phyloP scores from a whole-genome alignment of 179 eudicot genomes.

The Vitellaria paradoxa region DNA sequence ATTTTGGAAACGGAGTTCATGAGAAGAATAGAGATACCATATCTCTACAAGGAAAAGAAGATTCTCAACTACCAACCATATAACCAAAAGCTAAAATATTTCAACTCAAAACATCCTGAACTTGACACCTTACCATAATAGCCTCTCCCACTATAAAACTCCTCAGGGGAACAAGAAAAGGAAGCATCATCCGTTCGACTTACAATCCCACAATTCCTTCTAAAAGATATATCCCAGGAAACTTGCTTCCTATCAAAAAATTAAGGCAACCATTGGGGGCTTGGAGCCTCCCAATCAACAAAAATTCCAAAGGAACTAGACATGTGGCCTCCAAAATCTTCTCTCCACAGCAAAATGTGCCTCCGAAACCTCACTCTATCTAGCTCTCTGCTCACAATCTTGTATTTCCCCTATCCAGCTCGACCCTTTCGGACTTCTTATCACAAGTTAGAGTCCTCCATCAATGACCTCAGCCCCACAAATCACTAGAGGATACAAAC shows the following conservation, averaged over 20 bases:
- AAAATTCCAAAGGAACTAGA: not conserved
- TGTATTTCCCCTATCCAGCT: not conserved
- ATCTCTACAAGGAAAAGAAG: not conserved
- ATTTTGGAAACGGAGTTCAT: too few species aligned
- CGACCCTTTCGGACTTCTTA: not conserved
- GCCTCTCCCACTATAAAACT: not conserved
- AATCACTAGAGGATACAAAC: not conserved
- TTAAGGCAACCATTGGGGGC: not conserved
- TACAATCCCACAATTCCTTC: not conserved
- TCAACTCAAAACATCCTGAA: not conserved
- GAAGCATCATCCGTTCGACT: not conserved
- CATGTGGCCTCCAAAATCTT: not conserved
- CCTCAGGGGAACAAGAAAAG: not conserved
- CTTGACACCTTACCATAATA: not conserved
- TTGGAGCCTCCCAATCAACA: not conserved
- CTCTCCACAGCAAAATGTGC: slow-evolving; percentile 1
- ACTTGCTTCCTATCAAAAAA: too few species aligned
- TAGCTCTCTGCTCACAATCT: not conserved
- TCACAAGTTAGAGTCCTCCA: not conserved
- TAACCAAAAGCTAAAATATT: not conserved
- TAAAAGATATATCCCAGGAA: not conserved
- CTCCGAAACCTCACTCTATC: not conserved
- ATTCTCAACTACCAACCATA: not conserved
- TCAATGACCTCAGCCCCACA: not conserved
- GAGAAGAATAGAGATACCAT: not conserved